Percentiles rank a stretch among this genome's conserved stretches.
phyloP scores from a whole-genome alignment of 176 grass and related monocot genomes.

The Elymus sibiricus region DNA sequence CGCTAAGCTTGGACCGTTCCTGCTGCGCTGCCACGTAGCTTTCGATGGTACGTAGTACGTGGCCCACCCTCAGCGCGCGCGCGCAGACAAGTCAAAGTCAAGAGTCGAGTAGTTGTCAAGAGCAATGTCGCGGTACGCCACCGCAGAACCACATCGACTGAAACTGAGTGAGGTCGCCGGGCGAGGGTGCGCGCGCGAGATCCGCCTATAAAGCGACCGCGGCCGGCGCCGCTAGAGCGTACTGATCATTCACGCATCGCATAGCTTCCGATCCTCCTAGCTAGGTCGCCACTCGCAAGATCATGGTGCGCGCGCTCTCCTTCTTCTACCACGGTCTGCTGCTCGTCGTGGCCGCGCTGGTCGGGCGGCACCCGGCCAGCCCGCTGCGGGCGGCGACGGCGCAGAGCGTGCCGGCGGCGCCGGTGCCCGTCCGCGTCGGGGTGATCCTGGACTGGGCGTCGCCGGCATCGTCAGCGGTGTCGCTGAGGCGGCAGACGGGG shows the following conservation, averaged over 20 bases:
- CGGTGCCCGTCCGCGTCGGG: slow-evolving; percentile 43
- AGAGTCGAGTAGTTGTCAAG: not conserved
- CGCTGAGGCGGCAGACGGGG: slow-evolving; percentile 12
- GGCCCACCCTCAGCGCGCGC: not conserved
- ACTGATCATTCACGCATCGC: no score
- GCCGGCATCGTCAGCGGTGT: not conserved
- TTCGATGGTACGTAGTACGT: not conserved
- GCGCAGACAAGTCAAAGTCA: slow-evolving; percentile 20
- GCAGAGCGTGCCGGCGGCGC: slow-evolving; percentile 8
- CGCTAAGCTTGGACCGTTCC: not conserved
- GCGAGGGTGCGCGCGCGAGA: no score
- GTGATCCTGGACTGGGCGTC: slow-evolving; percentile 32
- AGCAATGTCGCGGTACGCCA: not conserved
- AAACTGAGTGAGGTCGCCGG: no score
- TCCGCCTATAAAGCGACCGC: not conserved
- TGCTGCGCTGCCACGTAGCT: not conserved
- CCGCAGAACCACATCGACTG: not conserved
- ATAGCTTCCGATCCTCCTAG: no score
- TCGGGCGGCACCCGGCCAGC: no score
- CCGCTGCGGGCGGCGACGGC: not conserved
- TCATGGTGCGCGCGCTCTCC: not conserved
- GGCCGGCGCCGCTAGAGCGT: not conserved
- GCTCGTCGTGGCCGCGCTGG: not conserved
- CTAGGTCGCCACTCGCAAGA: no score
- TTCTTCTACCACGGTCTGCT: not conserved